Conservation (phyloP, 2,329 filamentous ascomycete genomes). For the Sporothrix variecibatus region DNA sequence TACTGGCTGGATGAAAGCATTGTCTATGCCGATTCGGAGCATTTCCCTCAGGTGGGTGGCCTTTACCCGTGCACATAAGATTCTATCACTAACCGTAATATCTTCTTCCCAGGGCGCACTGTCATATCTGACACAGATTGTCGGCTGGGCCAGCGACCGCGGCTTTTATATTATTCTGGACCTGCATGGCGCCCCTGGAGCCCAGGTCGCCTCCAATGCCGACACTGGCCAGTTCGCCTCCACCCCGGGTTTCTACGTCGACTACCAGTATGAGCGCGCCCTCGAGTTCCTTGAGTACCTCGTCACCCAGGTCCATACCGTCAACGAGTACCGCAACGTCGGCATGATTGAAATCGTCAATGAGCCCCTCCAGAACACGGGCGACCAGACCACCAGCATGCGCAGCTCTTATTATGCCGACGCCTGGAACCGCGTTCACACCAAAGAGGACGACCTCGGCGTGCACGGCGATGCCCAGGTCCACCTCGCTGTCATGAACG, state of each 20-base stretch:
- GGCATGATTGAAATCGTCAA: conserved; percentile 62
- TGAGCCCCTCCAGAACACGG: conserved; percentile 50
- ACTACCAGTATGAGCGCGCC: conserved; percentile 58
- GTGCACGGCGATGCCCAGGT: conserved; percentile 47
- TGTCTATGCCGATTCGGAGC: conserved; percentile 49
- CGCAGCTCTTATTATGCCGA: conserved; percentile 50
- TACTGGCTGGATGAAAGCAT: conserved; percentile 57
- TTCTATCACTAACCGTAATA: too few species aligned
- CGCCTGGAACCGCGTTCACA: conserved; percentile 50
- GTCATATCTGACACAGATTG: conserved; percentile 49
- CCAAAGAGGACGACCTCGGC: conserved; percentile 48
- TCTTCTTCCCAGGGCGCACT: conserved; percentile 49
- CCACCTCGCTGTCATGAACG: conserved; percentile 55
- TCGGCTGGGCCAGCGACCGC: conserved; percentile 50
- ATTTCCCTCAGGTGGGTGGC: conserved; percentile 47
- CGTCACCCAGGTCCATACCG: conserved; percentile 52
- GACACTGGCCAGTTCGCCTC: conserved; percentile 47
- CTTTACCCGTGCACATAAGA: too few species aligned
- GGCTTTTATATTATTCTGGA: conserved; percentile 57
- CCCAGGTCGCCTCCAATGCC: conserved; percentile 46
- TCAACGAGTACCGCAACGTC: conserved; percentile 53
- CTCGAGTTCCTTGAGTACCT: conserved; percentile 59
- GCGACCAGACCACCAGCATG: conserved; percentile 36
- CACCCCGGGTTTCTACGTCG: conserved; percentile 55
- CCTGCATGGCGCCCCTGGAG: conserved; percentile 54